Evolutionary conservation across 2,329 filamentous ascomycete species (phyloP), one percentile per base, ranked within the genome.

Genomic region (Fusarium ambrosium): DNA sequence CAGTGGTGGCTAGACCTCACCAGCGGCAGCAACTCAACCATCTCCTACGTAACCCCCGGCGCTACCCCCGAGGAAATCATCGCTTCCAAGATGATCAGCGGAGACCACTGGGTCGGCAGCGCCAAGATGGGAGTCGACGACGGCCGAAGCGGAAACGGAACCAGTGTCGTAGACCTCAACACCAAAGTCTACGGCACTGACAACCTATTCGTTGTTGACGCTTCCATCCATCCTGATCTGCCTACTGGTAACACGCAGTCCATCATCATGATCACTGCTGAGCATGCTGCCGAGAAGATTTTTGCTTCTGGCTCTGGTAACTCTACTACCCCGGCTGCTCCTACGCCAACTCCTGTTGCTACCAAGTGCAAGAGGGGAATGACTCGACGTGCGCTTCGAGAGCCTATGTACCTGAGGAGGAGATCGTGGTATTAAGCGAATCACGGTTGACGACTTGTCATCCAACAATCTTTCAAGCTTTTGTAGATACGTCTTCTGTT

Each of bases 171-270:
- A 0, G 89, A 91, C 73, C 78, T 85, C 6, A 83, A 91, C 79
- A 88, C 88, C 61, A 88, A 86, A 79, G 88, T 91, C 5, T 91
- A 89, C 73, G 89, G 89, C 53, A 91, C 88, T 0, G 87, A 90
- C 69, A 91, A 91, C 80, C 81, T 91, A 56, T 91, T 90, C 76
- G 87, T 91, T 14, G 88, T 92, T 4, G 90, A 92, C 70, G 90
- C 88, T 0, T 87, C 87, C 24, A 89, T 92, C 72, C 90, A 91
- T 82, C 90, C 91, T 0, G 90, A 80, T 51, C 20, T 79, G 39
- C 77, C 78, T 3, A 79, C 78, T 0, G 78, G 77, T 6, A 79
- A 79, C 72, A 79, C 78, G 1, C 77, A 79, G 69, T 70, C 77
- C 4, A 79, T 79, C 51, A 79, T 79, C 58, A 79, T 79, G 77